Evolutionary conservation across 1,139 yeast genomes (phyloP).

Genomic region (Williopsis jadinii): DNA sequence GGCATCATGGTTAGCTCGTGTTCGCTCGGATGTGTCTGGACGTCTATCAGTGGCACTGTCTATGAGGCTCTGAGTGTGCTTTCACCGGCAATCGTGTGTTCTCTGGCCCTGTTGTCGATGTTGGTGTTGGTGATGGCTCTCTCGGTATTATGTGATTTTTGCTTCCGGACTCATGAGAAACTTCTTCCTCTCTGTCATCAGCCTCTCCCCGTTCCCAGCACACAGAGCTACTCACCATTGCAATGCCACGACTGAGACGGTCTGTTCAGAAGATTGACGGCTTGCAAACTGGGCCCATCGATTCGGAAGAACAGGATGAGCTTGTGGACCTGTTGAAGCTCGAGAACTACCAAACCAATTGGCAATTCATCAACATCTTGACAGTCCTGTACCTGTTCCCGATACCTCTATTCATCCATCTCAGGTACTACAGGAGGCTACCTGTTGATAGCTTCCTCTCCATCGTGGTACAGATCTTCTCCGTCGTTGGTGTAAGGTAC

Average conservation of each 20-base stretch:
- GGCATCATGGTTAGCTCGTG: background rate
- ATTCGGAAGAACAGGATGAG: slow-evolving; percentile 16
- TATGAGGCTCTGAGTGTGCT: too few species aligned
- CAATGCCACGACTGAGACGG: slow-evolving; percentile 14
- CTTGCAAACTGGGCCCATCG: slow-evolving; percentile 11
- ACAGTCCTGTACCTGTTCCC: slow-evolving; percentile 12
- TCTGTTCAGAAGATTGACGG: slow-evolving; percentile 8
- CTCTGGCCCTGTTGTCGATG: too few species aligned
- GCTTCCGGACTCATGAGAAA: too few species aligned
- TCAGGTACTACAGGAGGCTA: slow-evolving; percentile 5
- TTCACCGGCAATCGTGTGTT: too few species aligned
- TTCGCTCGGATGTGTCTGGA: too few species aligned
- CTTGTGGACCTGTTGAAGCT: slow-evolving; percentile 10
- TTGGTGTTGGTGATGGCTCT: too few species aligned
- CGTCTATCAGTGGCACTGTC: too few species aligned
- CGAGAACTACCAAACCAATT: slow-evolving; percentile 7
- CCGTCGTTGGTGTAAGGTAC: slow-evolving; percentile 8
- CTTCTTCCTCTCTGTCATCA: too few species aligned
- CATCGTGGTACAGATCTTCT: slow-evolving; percentile 4
- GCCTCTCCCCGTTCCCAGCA: too few species aligned
- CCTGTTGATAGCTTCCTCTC: slow-evolving; percentile 9
- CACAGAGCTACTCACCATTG: too few species aligned
- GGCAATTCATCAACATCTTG: slow-evolving; percentile 9
- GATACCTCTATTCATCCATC: slow-evolving; percentile 14
- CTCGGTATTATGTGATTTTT: too few species aligned